phyloP scores from a whole-genome alignment of 2,329 filamentous ascomycete species.

The Aspergillus pseudoterreus region DNA sequence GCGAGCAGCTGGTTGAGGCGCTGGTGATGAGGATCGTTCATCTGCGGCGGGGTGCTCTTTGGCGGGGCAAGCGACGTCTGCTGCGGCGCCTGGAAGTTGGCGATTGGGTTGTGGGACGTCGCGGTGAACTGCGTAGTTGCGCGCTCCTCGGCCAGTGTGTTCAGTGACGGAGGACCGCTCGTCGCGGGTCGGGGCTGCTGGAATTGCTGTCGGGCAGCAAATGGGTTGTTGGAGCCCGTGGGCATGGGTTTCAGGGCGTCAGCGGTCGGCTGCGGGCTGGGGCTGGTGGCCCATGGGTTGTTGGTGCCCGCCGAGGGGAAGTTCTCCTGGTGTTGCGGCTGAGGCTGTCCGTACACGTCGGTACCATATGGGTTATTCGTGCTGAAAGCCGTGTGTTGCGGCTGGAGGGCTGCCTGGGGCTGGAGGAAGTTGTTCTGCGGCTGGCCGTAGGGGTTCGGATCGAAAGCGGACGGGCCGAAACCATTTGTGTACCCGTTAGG shows the following conservation, averaged over 20 bases:
- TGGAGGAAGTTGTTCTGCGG: constrained; percentile 44
- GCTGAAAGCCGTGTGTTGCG: constrained; percentile 58
- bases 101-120: constrained; percentile 47
- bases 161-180: constrained; percentile 65
- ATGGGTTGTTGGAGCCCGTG: constrained; percentile 97
- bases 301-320: constrained; percentile 76
- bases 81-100: constrained; percentile 43
- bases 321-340: constrained; percentile 53
- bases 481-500: constrained; percentile 67
- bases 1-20: constrained; percentile 83
- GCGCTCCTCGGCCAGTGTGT: constrained; percentile 78
- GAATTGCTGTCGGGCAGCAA: constrained; percentile 65
- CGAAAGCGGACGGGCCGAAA: constrained; percentile 66
- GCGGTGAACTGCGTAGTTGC: constrained; percentile 61
- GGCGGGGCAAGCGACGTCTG: constrained; percentile 24
- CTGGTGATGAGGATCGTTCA: constrained; percentile 57
- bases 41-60: constrained; percentile 30
- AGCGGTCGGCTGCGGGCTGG: constrained; percentile 48
- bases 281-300: constrained; percentile 79
- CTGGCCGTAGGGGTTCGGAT: constrained; percentile 50
- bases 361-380: constrained; percentile 55
- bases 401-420: constrained; percentile 52
- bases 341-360: constrained; percentile 49
- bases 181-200: constrained; percentile 47
- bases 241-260: constrained; percentile 73